phyloP scores from a whole-genome alignment of 2,329 filamentous ascomycete species.

The Xylariaceae sp. region DNA sequence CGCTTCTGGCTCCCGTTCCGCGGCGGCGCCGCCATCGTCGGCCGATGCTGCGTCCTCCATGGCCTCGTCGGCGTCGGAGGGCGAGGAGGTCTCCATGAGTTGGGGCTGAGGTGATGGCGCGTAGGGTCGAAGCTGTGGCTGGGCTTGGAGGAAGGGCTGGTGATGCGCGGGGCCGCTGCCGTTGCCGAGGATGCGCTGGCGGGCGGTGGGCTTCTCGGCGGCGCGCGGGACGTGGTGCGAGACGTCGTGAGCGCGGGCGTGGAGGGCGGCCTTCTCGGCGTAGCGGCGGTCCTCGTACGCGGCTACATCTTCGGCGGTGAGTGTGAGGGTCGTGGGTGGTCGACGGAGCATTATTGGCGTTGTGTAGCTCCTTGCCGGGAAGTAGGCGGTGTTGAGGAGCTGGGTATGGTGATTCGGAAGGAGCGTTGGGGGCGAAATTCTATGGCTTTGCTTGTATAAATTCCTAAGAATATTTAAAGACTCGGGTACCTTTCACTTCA shows the following conservation, averaged over 20 bases:
- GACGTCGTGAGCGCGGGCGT: conserved; percentile 15
- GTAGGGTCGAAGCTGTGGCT: conserved; percentile 1
- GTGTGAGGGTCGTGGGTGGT: conserved; percentile 61
- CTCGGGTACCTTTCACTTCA: no score
- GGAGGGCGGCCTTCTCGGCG: conserved; percentile 7
- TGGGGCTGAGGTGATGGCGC: background rate
- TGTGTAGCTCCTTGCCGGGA: background rate
- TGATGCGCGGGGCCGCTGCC: conserved; percentile 1
- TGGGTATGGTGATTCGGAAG: no score
- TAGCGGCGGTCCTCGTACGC: conserved; percentile 62
- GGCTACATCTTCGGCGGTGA: conserved; percentile 67
- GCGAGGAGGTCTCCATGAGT: conserved; percentile 18
- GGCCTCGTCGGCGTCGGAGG: conserved; percentile 24
- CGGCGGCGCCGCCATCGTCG: conserved; percentile 9
- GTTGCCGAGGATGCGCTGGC: conserved; percentile 4
- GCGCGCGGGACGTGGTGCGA: conserved; percentile 9
- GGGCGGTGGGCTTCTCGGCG: background rate
- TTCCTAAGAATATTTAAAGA: no score
- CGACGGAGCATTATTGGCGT: conserved; percentile 57
- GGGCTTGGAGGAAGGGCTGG: conserved; percentile 2
- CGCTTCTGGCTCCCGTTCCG: conserved; percentile 9
- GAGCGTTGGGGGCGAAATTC: no score
- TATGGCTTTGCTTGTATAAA: no score
- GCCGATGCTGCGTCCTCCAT: conserved; percentile 8
- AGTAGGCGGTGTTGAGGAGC: no score